Evolutionary conservation across 345 rosid species (phyloP), one percentile per base, ranked within the genome.

Genomic region (Ceriops zippeliana): DNA sequence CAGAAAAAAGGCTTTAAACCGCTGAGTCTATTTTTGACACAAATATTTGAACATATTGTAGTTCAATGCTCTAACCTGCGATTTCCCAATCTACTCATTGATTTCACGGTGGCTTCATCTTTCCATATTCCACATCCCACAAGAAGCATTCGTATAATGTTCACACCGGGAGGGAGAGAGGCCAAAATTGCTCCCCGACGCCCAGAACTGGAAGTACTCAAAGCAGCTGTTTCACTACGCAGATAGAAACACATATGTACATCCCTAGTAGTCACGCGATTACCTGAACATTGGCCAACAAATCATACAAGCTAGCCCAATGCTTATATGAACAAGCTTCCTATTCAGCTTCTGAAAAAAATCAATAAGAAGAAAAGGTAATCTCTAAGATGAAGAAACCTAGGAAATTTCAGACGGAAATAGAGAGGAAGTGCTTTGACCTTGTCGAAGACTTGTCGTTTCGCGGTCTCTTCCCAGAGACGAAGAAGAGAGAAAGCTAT

Each of bases 31-130:
- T 67, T 58, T 34, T 68, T 26, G 52, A 9, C 61, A 35, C 15
- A 54, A 21, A 3, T 34, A 17, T 22, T 3, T 38, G 31, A 59
- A 67, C 62, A 21, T 65, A 54, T 26, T 30, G 56, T 52, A 51
- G 60, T 59, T 38, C 13, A 9, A 65, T 53, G 34, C 58, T 56
- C 57, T 52, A 72, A 91, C 99, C 99, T 90, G 84, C 70, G 80
- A 70, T 95, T 88, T 68, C 99, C 98, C 49, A 79, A 82, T 87
- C 99, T 86, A 83, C 98, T 88, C 96, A 91, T 95, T 63, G 99
- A 90, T 88, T 90, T 88, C 73, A 91, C 92, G 0, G 83, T 88
- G 69, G 89, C 96, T 82, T 90, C 91, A 74, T 91, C 90, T 68
- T 91, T 88, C 88, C 77, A 79, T 46, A 90, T 72, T 65, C 98